Evolutionary conservation across 176 grass and related monocot genomes (phyloP).

Genomic region (Carex pumila): DNA sequence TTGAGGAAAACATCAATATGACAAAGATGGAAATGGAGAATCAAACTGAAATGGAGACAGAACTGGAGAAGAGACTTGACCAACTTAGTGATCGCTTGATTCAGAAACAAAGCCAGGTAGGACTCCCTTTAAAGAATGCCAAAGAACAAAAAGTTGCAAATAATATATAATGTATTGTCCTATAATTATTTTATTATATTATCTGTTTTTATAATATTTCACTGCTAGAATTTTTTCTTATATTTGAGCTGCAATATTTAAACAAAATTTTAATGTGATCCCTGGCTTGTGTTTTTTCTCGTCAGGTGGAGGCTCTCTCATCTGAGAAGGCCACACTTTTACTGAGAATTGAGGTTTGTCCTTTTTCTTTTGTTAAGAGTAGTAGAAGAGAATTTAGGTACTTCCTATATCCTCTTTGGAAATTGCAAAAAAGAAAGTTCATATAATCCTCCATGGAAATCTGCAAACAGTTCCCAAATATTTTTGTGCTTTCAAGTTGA

Average conservation of each 20-base stretch:
- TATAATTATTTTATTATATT: background rate
- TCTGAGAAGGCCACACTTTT: conserved; percentile 77
- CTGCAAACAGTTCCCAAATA: background rate
- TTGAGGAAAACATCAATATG: conserved; percentile 80
- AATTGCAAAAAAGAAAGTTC: background rate
- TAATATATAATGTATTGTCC: conserved; percentile 2
- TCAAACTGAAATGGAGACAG: conserved; percentile 73
- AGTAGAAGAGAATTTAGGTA: no score
- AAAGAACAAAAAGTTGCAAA: background rate
- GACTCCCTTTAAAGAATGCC: background rate
- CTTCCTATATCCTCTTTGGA: background rate
- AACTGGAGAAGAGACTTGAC: conserved; percentile 90
- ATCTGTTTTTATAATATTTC: background rate
- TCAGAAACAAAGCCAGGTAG: conserved; percentile 94
- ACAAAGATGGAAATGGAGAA: conserved; percentile 63
- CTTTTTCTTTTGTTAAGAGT: background rate
- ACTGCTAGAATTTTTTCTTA: background rate
- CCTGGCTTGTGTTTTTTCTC: background rate
- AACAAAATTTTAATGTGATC: background rate
- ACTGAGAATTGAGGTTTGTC: conserved; percentile 63
- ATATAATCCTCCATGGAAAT: background rate
- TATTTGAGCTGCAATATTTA: background rate
- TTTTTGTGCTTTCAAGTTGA: background rate
- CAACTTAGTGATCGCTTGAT: conserved; percentile 97
- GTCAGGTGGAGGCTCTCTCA: conserved; percentile 72